A percentile compares a stretch with the other conserved stretches of the same genome.
These are phyloP conservation scores for Pistacia integerrima DNA, from an alignment of 345 rosid genomes.

Conservation along the genomic window DNA sequence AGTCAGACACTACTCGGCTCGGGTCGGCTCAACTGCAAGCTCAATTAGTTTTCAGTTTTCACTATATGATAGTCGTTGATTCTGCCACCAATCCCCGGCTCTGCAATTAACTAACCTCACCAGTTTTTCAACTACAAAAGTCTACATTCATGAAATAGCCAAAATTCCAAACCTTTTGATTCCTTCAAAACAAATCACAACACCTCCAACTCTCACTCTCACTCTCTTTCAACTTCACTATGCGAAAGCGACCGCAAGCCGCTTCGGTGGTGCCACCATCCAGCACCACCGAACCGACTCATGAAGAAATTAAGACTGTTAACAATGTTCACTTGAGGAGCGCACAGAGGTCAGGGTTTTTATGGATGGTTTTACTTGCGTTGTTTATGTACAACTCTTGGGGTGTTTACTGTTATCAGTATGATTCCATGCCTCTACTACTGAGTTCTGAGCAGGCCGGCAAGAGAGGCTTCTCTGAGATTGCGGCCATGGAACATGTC, in stretches of 20 bases:
- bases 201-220: too few relatives aligned
- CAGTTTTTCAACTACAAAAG: too few relatives aligned
- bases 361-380: slow-evolving; percentile 49
- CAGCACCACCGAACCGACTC: slow-evolving; percentile 1
- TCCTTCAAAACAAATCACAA: too few relatives aligned
- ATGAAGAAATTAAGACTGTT: not conserved
- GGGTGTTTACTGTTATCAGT: slow-evolving; percentile 66
- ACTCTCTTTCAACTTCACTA: too few relatives aligned
- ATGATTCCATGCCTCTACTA: slow-evolving; percentile 61
- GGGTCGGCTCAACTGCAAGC: too few relatives aligned
- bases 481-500: slow-evolving; percentile 76
- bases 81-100: too few relatives aligned
- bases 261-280: not conserved
- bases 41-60: too few relatives aligned
- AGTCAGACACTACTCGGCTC: too few relatives aligned
- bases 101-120: too few relatives aligned
- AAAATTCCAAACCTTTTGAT: too few relatives aligned
- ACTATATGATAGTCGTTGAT: too few relatives aligned
- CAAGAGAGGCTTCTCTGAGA: slow-evolving; percentile 89
- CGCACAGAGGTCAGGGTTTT: slow-evolving; percentile 57
- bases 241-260: not conserved
- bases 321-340: slow-evolving; percentile 10
- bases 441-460: slow-evolving; percentile 82
- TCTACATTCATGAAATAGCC: too few relatives aligned
- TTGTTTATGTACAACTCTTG: slow-evolving; percentile 56